Evolutionary conservation across 345 rosid species (phyloP), one percentile per base, ranked within the genome.

Genomic region (Geranium brycei): DNA sequence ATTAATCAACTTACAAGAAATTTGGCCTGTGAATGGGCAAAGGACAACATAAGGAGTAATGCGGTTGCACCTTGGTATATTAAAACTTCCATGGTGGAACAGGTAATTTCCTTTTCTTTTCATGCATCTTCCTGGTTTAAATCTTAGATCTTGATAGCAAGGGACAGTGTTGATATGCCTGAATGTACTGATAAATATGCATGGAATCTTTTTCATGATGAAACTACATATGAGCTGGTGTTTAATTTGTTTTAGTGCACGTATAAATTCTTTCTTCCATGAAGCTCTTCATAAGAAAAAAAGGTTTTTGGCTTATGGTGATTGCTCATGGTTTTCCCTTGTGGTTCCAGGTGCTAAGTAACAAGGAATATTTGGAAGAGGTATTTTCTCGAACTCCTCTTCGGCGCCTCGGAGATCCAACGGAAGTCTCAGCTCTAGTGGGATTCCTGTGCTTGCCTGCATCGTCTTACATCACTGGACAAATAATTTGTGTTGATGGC

Each of bases 41-140:
- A 78, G 57, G 97, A 87, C 76, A 85, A 82, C 62, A 90, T 85
- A 74, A 83, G 91, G 77, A 64, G 81, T 73, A 87, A 87, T 66
- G 85, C 87, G 62, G 91, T 90, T 65, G 95, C 90, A 6, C 95
- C 97, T 47, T 90, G 97, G 95, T 84, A 82, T 74, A 82, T 90
- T 78, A 84, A 72, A 79, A 90, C 95, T 53, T 79, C 91, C 31
- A 79, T 90, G 91, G 88, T 87, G 72, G 88, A 85, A 62, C 87
- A 76, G 58, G 95, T 90, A 87, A 78, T 62, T 56, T 62, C 58
- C 72, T 60, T 58, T 62, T 60, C 72, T 60, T 58, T 31, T 31
- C 19, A 2, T 16, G 59, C 41, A 17, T 19, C 38, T 41, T 57
- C 17, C 51, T 66, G 31, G 11, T 4, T 57, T 47, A 12, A 18